Conservation (phyloP, 116 monocot genomes). For the Posidonia oceanica region DNA sequence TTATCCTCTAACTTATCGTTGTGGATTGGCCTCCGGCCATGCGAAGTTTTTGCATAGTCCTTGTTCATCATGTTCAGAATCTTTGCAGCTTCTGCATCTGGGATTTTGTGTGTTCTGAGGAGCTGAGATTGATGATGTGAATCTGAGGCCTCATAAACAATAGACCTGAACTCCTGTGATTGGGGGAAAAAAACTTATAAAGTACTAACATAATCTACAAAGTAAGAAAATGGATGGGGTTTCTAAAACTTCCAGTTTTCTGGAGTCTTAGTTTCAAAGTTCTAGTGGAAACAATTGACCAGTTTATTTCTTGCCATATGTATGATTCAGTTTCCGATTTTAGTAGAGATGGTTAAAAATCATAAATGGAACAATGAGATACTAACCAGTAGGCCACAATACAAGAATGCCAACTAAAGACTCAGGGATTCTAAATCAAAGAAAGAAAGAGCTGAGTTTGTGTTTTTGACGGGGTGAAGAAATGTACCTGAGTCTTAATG, state of each 20-base stretch:
- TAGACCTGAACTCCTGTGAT: neutral
- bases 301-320: neutral
- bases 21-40: neutral
- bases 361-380: neutral
- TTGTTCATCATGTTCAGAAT: neutral
- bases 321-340: neutral
- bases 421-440: neutral
- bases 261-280: neutral
- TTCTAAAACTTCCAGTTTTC: neutral
- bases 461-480: neutral
- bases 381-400: neutral
- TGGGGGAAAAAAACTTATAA: neutral
- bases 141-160: neutral
- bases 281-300: neutral
- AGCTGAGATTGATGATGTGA: neutral
- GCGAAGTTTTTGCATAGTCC: neutral
- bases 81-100: neutral
- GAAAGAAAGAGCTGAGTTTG: neutral
- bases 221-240: neutral
- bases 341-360: neutral
- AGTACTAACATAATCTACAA: neutral
- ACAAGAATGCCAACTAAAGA: neutral
- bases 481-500: neutral
- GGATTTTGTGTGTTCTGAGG: neutral
- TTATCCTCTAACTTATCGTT: neutral